These are phyloP conservation scores for Camillea tinctor DNA, from an alignment of 2,329 filamentous ascomycete species.

Conservation along the genomic window DNA sequence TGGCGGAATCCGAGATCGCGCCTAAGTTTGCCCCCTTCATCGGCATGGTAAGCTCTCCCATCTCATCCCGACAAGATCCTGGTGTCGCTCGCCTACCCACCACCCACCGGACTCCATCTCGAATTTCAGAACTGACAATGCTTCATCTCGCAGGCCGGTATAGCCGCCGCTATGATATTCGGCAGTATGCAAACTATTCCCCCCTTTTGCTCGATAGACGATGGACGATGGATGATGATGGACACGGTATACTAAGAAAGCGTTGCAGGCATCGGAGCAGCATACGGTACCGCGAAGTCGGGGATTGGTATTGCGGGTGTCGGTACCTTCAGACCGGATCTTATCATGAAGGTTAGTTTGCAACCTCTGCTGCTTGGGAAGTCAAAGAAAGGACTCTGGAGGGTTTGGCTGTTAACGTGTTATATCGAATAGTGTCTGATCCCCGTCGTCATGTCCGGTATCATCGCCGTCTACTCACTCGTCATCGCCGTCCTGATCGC, in stretches of 20 bases:
- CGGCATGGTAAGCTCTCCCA: conserved; percentile 68
- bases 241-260: conserved; percentile 24
- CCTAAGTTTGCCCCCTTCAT: conserved; percentile 86
- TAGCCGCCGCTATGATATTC: conserved; percentile 80
- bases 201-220: conserved; percentile 16
- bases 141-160: conserved; percentile 59
- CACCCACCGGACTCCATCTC: conserved; percentile 18
- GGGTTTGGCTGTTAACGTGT: neutral
- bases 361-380: too few species aligned
- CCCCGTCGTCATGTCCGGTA: conserved; percentile 97
- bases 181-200: conserved; percentile 59
- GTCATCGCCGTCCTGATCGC: conserved; percentile 96
- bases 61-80: conserved; percentile 2
- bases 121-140: conserved; percentile 14
- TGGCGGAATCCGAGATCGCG: conserved; percentile 60
- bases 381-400: too few species aligned
- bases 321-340: conserved; percentile 78
- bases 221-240: conserved; percentile 6
- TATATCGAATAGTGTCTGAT: conserved; percentile 64
- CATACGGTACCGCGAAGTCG: conserved; percentile 84
- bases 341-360: conserved; percentile 82
- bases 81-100: neutral
- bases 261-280: conserved; percentile 64
- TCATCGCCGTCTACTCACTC: conserved; percentile 95
- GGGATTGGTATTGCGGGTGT: conserved; percentile 86